Conservation (phyloP, 2,329 filamentous ascomycete genomes). For the Sporothrix globosa region DNA sequence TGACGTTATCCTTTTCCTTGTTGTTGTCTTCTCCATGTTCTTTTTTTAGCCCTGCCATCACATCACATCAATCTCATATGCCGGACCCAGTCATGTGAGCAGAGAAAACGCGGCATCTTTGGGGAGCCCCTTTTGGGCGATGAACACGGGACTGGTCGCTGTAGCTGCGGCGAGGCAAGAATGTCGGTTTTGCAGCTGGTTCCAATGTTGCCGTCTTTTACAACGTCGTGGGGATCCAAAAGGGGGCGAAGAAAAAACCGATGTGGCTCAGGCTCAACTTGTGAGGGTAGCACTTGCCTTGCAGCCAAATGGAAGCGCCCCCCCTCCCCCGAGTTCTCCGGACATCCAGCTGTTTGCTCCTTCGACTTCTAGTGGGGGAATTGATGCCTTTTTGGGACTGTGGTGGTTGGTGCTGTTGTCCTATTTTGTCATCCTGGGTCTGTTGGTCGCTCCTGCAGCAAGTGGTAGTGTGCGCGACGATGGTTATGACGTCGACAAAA, state of each 20-base stretch:
- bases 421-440: background rate
- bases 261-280: no score
- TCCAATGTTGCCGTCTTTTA: background rate
- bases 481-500: background rate
- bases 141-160: background rate
- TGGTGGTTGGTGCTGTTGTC: background rate
- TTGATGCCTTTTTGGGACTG: background rate
- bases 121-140: background rate
- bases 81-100: background rate
- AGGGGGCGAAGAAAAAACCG: background rate
- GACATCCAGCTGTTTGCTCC: background rate
- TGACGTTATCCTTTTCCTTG: background rate
- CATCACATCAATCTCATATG: background rate
- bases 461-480: background rate
- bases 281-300: slow-evolving; percentile 7
- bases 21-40: background rate
- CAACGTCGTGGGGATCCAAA: background rate
- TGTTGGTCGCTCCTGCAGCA: background rate
- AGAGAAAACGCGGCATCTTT: background rate
- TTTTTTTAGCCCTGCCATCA: background rate
- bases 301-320: background rate
- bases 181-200: background rate
- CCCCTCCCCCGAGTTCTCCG: background rate
- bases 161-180: background rate
- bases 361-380: background rate